Evolutionary conservation across 2,329 filamentous ascomycete genomes (phyloP).

Genomic region (Pyrenophora graminea): DNA sequence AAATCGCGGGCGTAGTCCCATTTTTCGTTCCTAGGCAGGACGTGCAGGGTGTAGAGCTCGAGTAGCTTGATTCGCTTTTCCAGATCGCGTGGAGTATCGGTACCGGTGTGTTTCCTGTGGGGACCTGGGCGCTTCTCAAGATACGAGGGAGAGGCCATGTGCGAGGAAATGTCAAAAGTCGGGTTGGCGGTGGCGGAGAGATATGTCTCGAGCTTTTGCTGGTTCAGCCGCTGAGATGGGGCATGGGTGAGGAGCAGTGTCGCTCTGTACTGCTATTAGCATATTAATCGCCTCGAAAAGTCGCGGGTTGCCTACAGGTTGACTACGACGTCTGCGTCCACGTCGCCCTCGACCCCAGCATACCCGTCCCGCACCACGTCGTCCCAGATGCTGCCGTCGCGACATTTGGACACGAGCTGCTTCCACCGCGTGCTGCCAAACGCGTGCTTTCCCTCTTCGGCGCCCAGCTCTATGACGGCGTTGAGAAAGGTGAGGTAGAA

Average conservation of each 20-base stretch:
- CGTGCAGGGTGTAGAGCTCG: conserved; percentile 92
- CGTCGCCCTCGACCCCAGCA: conserved; percentile 82
- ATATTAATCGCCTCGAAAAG: not conserved
- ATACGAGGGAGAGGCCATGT: conserved; percentile 57
- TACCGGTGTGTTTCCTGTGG: conserved; percentile 58
- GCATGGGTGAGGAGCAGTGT: conserved; percentile 91
- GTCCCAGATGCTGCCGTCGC: conserved; percentile 92
- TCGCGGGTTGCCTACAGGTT: conserved; percentile 66
- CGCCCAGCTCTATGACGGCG: conserved; percentile 83
- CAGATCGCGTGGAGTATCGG: conserved; percentile 82
- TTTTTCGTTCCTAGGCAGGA: conserved; percentile 89
- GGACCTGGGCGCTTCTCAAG: conserved; percentile 38
- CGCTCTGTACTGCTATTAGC: conserved; percentile 59
- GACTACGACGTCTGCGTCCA: conserved; percentile 92
- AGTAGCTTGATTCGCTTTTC: conserved; percentile 87
- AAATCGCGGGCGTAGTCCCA: conserved; percentile 96
- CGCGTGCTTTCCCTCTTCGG: conserved; percentile 84
- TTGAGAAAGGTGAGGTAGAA: conserved; percentile 93
- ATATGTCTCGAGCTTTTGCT: conserved; percentile 85
- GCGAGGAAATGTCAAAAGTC: conserved; percentile 70
- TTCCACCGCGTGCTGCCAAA: conserved; percentile 90
- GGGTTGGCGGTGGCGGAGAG: conserved; percentile 76
- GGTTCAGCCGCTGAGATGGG: conserved; percentile 79
- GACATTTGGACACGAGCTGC: conserved; percentile 77
- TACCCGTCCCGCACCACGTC: conserved; percentile 88